Evolutionary conservation across 208 protist genomes (phyloP).

Genomic region (Acanthamoeba comandoni): DNA sequence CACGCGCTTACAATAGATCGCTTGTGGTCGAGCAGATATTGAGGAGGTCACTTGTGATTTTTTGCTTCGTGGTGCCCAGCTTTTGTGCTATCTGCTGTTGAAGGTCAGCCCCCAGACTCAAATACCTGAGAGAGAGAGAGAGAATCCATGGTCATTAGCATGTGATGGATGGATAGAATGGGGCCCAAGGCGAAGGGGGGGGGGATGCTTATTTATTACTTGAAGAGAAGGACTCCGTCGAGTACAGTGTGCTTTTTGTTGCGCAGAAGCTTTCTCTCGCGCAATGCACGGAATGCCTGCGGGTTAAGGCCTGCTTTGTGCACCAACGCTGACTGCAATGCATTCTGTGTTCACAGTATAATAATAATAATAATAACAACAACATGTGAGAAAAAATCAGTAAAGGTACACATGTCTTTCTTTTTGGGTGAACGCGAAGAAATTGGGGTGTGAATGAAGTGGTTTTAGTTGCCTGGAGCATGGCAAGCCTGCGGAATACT

Average conservation of each 20-base stretch:
- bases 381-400: no score
- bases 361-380: no score
- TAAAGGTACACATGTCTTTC: no score
- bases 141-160: no score
- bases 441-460: not conserved
- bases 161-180: no score
- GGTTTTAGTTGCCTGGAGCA: constrained; percentile 47
- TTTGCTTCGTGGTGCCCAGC: constrained; percentile 51
- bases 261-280: constrained; percentile 28
- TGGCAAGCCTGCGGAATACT: constrained; percentile 50
- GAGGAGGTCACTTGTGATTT: constrained; percentile 24
- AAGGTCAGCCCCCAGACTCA: constrained; percentile 1
- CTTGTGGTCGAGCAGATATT: not conserved
- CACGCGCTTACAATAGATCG: no score
- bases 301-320: constrained; percentile 65
- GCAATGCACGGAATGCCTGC: constrained; percentile 51
- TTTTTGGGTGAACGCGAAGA: no score
- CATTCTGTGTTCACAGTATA: not conserved
- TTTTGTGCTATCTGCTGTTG: constrained; percentile 50
- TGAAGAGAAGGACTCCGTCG: constrained; percentile 11
- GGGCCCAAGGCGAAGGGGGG: no score
- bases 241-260: constrained; percentile 70
- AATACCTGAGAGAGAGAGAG: constrained; percentile 26
- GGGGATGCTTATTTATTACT: no score
- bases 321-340: constrained; percentile 47